Evolutionary conservation across 352 stramenopile species (phyloP).

Genomic region (Globisporangium rhizosaccharum): DNA sequence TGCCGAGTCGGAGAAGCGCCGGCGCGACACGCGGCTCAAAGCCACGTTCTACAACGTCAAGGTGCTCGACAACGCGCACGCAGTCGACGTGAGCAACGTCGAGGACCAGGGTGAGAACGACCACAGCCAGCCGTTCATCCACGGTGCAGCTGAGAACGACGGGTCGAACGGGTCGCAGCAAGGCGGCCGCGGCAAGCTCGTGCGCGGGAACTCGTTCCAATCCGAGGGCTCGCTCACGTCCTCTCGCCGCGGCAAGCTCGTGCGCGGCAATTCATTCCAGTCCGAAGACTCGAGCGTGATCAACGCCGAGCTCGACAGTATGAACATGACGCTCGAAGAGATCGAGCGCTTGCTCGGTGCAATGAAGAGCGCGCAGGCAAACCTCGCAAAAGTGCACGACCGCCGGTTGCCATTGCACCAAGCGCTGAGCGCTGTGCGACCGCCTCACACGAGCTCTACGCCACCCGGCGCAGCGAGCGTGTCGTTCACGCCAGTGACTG

Average conservation of each 20-base stretch:
- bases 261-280: conserved; percentile 33
- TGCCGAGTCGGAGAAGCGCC: conserved; percentile 47
- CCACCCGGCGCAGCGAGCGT: background rate
- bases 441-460: background rate
- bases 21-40: conserved; percentile 38
- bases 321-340: conserved; percentile 38
- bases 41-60: conserved; percentile 49
- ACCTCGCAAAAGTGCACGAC: conserved; percentile 37
- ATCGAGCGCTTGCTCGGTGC: conserved; percentile 35
- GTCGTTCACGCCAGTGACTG: conserved; percentile 4
- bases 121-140: conserved; percentile 31
- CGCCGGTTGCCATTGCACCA: conserved; percentile 35
- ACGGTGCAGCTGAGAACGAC: conserved; percentile 16
- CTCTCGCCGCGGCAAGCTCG: conserved; percentile 14
- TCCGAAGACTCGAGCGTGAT: conserved; percentile 35
- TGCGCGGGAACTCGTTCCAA: conserved; percentile 30
- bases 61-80: conserved; percentile 63
- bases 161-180: conserved; percentile 5
- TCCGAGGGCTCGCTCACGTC: conserved; percentile 8
- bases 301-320: conserved; percentile 41
- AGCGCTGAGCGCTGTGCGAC: conserved; percentile 17
- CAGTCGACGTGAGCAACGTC: conserved; percentile 49
- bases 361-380: conserved; percentile 29
- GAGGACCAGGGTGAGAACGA: conserved; percentile 22
- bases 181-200: conserved; percentile 14